Percentiles rank a stretch among this genome's conserved stretches.
Evolutionary conservation across 495 filamentous ascomycete genomes (phyloP).

Genomic region (Amniculicola lignicola): DNA sequence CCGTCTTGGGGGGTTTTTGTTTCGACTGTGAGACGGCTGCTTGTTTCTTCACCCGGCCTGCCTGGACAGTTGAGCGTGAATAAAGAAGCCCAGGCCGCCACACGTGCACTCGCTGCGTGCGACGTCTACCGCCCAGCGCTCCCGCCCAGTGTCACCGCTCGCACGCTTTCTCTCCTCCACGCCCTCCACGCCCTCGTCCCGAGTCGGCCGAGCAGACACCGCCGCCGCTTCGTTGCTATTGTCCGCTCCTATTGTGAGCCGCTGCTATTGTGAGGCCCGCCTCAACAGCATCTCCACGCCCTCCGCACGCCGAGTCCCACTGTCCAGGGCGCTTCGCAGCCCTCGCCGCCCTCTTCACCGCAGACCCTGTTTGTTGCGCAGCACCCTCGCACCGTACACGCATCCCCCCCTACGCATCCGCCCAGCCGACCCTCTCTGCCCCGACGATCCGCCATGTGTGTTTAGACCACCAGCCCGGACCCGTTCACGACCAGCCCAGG

Average conservation of each 20-base stretch:
- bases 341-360: background rate
- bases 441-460: constrained; percentile 11
- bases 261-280: constrained; percentile 1
- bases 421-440: background rate
- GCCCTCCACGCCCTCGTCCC: too few relatives aligned
- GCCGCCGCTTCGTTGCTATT: too few relatives aligned
- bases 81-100: too few relatives aligned
- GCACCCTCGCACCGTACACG: background rate
- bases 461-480: constrained; percentile 3
- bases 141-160: too few relatives aligned
- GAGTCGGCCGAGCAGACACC: too few relatives aligned
- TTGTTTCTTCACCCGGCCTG: constrained; percentile 18
- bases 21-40: constrained; percentile 27
- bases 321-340: background rate
- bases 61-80: background rate
- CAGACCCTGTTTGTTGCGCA: background rate
- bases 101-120: too few relatives aligned
- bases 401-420: background rate
- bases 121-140: too few relatives aligned
- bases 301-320: background rate
- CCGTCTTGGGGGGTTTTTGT: constrained; percentile 28
- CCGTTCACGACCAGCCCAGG: background rate
- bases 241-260: background rate
- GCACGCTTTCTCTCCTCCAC: too few relatives aligned
- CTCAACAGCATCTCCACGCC: constrained; percentile 4